Evolutionary conservation across 108 stramenopile species (phyloP).

Genomic region (Skeletonema potamos): DNA sequence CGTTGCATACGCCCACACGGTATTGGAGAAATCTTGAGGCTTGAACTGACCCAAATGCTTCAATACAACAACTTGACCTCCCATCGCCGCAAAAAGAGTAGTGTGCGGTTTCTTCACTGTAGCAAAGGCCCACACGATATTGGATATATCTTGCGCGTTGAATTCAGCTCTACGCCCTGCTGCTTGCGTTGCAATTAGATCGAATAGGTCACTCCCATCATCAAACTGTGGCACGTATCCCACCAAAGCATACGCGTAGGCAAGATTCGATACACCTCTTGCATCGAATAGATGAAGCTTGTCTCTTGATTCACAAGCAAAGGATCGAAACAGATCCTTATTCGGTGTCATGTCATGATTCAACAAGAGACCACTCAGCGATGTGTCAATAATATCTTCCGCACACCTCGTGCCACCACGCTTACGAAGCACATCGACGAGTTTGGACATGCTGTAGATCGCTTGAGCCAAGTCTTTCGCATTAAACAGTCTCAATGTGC

Average conservation of each 20-base stretch:
- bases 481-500: neutral
- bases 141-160: neutral
- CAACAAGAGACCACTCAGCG: neutral
- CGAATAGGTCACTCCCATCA: conserved; percentile 2
- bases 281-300: conserved; percentile 3
- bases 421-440: neutral
- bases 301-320: neutral
- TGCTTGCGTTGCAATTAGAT: conserved; percentile 2
- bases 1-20: conserved; percentile 43
- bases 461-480: neutral
- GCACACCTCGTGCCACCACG: neutral
- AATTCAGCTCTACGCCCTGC: neutral
- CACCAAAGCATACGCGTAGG: conserved; percentile 5
- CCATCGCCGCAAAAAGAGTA: neutral
- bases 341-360: neutral
- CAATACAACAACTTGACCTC: neutral
- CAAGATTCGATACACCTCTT: neutral
- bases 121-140: conserved; percentile 7
- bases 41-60: neutral
- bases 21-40: conserved; percentile 1
- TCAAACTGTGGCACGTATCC: neutral
- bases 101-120: neutral
- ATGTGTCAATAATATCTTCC: neutral
- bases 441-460: neutral
- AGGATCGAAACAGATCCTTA: neutral